Percentiles rank a stretch among this genome's conserved stretches.
Evolutionary conservation across 2,329 filamentous ascomycete genomes (phyloP).

Genomic region (Fusarium paranaense): DNA sequence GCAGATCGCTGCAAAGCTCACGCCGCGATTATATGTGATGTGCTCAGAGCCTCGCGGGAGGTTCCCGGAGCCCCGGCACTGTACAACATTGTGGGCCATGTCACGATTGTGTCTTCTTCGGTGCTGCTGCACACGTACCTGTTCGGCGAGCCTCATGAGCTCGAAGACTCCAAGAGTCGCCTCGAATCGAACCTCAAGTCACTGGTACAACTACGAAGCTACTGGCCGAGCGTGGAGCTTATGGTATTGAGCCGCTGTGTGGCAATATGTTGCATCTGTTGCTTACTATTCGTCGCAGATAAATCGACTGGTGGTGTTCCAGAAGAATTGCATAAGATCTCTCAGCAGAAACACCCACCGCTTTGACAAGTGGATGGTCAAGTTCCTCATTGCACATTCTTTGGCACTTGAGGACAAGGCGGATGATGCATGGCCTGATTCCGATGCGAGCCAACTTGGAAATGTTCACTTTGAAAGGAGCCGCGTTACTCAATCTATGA

Average conservation of each 20-base stretch:
- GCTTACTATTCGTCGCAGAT: constrained; percentile 38
- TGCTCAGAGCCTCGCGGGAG: constrained; percentile 44
- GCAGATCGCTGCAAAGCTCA: constrained; percentile 47
- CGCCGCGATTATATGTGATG: constrained; percentile 46
- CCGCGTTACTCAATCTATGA: constrained; percentile 36
- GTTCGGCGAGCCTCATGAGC: constrained; percentile 47
- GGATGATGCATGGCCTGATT: constrained; percentile 40
- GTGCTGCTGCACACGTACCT: constrained; percentile 50
- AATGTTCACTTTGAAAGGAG: constrained; percentile 32
- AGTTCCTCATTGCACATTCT: constrained; percentile 53
- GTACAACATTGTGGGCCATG: constrained; percentile 51
- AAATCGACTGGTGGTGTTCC: constrained; percentile 48
- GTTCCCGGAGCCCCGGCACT: constrained; percentile 42
- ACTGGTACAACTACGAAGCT: constrained; percentile 46
- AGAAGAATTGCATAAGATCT: constrained; percentile 47
- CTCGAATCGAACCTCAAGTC: constrained; percentile 49
- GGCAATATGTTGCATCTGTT: not conserved
- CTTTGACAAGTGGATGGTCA: constrained; percentile 63
- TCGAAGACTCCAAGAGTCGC: constrained; percentile 38
- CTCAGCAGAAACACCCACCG: constrained; percentile 45
- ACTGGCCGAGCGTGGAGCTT: constrained; percentile 50
- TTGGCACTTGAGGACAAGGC: constrained; percentile 46
- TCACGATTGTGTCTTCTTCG: constrained; percentile 51
- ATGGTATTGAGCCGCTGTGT: constrained; percentile 39
- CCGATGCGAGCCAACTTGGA: not conserved